phyloP scores from a whole-genome alignment of 495 filamentous ascomycete species.

The Oidiodendron maius region DNA sequence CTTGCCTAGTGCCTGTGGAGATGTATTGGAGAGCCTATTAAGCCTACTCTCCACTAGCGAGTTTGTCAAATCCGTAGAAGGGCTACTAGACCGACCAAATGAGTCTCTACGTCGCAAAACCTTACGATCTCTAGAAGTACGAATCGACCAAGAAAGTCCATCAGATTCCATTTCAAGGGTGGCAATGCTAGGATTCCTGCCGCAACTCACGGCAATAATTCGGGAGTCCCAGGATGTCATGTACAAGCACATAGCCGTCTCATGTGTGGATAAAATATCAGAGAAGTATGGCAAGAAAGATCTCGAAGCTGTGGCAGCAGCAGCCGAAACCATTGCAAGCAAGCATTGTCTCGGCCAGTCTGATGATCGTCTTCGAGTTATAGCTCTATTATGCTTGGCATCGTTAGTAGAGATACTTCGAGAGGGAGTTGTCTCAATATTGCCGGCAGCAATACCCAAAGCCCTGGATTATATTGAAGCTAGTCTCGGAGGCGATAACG shows the following conservation, averaged over 20 bases:
- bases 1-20: slow-evolving; percentile 57
- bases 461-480: slow-evolving; percentile 61
- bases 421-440: slow-evolving; percentile 73
- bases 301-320: slow-evolving; percentile 53
- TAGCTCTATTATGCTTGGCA: slow-evolving; percentile 82
- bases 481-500: slow-evolving; percentile 46
- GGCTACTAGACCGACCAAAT: slow-evolving; percentile 65
- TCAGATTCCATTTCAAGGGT: slow-evolving; percentile 58
- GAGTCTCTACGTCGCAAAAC: slow-evolving; percentile 71
- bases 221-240: slow-evolving; percentile 60
- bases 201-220: slow-evolving; percentile 68
- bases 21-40: slow-evolving; percentile 67
- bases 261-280: slow-evolving; percentile 83
- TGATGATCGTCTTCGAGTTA: slow-evolving; percentile 65
- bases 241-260: slow-evolving; percentile 74
- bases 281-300: slow-evolving; percentile 91
- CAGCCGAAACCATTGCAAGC: slow-evolving; percentile 71
- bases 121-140: slow-evolving; percentile 68
- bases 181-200: slow-evolving; percentile 70
- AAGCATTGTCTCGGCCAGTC: slow-evolving; percentile 65
- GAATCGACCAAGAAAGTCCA: slow-evolving; percentile 62
- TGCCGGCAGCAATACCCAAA: slow-evolving; percentile 67
- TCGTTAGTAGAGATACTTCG: slow-evolving; percentile 84
- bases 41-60: slow-evolving; percentile 74
- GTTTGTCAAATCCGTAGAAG: slow-evolving; percentile 78